phyloP scores from a whole-genome alignment of 2,329 filamentous ascomycete species.

The Raffaelea arxii region DNA sequence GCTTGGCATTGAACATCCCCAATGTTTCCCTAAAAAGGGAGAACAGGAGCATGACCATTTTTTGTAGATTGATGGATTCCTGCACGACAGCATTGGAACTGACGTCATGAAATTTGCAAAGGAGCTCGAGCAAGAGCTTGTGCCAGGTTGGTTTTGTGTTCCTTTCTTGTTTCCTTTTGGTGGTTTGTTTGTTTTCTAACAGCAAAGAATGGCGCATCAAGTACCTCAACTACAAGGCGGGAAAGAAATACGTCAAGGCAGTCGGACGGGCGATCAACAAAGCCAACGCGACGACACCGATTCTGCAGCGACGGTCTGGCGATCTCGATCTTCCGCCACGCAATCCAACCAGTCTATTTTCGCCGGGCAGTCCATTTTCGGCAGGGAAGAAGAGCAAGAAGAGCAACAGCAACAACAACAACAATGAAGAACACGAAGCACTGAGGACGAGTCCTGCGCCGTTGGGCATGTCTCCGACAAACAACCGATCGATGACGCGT shows the following conservation, averaged over 20 bases:
- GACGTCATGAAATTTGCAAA: slow-evolving; percentile 57
- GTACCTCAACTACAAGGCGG: slow-evolving; percentile 90
- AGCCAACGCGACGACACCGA: slow-evolving; percentile 44
- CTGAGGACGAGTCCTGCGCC: slow-evolving; percentile 18
- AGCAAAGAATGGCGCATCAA: slow-evolving; percentile 78
- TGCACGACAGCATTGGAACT: too few species aligned
- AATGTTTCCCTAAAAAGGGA: too few species aligned
- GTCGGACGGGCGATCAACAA: slow-evolving; percentile 63
- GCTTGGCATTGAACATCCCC: too few species aligned
- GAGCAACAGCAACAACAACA: too few species aligned
- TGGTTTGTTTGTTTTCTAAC: background rate
- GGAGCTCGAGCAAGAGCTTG: slow-evolving; percentile 77
- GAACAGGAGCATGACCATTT: too few species aligned
- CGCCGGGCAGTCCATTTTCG: slow-evolving; percentile 15
- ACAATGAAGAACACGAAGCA: slow-evolving; percentile 10
- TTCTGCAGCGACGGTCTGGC: slow-evolving; percentile 19
- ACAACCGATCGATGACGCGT: slow-evolving; percentile 28
- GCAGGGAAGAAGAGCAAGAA: slow-evolving; percentile 11
- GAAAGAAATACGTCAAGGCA: slow-evolving; percentile 88
- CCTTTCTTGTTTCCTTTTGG: background rate
- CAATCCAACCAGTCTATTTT: slow-evolving; percentile 17
- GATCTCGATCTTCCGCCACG: slow-evolving; percentile 22
- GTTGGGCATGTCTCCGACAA: slow-evolving; percentile 21
- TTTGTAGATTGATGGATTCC: too few species aligned
- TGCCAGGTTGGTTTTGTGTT: slow-evolving; percentile 51